Evolutionary conservation across 2,329 filamentous ascomycete species (phyloP), one percentile per base, ranked within the genome.

Genomic region (Boeremia exigua): DNA sequence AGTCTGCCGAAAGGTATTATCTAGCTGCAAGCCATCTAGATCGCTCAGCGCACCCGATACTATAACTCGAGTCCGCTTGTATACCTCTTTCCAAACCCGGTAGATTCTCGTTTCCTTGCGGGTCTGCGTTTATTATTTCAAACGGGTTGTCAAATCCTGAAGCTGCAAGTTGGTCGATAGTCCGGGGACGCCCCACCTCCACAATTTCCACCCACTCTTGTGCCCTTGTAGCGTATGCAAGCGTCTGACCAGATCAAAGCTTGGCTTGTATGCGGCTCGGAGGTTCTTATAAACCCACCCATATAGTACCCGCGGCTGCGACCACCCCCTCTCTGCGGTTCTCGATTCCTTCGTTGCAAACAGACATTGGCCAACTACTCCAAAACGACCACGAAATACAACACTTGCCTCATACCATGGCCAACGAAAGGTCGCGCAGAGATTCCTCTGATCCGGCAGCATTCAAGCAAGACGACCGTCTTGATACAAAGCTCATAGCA

Each of bases 191-290:
- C 46, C 53, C 53, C 53, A 43, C 53, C 53, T 47, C 53, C 53
- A 50, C 53, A 49, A n/a, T 47, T 15, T 47, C 34, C 23, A 33
- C 47, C 45, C 45, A 49, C 51, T 54, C 29, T 54, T 50, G 38
- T 39, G 36, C 53, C 53, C 47, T 23, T 46, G 25, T 36, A 46
- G 47, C 39, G 36, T 40, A 32, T 39, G 46, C 46, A 39, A 49
- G 46, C 33, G 40, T 38, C 46, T 36, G 42, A 47, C 36, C 23
- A 56, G 42, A 48, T 25, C 23, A 32, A 50, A 29, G 34, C 46
- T 56, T 56, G 53, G 47, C 46, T 40, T 47, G 15, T 28, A 40
- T 36, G 52, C 40, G 39, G 28, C 25, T 50, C 52, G 52, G 40
- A 27, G 29, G 29, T 32, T 42, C 19, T 55, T 55, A 50, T 50